Evolutionary conservation across 1,284 basidiomycete genomes (phyloP).

Genomic region (Omphalotus olearius): DNA sequence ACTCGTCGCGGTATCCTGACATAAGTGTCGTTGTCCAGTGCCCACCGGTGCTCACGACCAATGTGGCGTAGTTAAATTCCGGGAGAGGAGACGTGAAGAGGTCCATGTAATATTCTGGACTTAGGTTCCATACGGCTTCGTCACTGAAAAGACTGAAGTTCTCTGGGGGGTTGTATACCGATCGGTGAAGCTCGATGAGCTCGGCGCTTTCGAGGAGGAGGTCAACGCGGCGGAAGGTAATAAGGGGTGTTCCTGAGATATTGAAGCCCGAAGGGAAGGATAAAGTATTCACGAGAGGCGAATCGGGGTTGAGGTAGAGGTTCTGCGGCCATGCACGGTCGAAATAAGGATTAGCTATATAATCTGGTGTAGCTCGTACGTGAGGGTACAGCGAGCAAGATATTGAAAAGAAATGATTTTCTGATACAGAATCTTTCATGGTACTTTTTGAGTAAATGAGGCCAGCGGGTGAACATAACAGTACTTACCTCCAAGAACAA

Average conservation of each 20-base stretch:
- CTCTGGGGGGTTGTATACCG: conserved; percentile 21
- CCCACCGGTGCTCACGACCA: conserved; percentile 58
- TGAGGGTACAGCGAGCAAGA: conserved; percentile 63
- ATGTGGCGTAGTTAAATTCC: conserved; percentile 48
- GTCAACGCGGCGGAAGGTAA: conserved; percentile 61
- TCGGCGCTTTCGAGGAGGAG: conserved; percentile 49
- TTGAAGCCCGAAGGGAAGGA: conserved; percentile 48
- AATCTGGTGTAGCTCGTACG: conserved; percentile 59
- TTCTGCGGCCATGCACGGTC: conserved; percentile 63
- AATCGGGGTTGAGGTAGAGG: conserved; percentile 52
- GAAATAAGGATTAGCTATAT: conserved; percentile 45
- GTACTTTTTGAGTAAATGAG: not conserved
- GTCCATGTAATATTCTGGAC: conserved; percentile 47
- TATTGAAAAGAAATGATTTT: conserved; percentile 68
- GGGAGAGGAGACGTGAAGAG: conserved; percentile 44
- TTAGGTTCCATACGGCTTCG: conserved; percentile 48
- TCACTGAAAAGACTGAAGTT: conserved; percentile 47
- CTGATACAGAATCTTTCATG: conserved; percentile 60
- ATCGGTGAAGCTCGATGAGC: conserved; percentile 41
- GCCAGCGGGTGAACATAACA: conserved; percentile 16
- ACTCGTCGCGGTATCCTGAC: conserved; percentile 38
- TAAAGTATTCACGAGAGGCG: conserved; percentile 40
- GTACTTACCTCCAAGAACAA: conserved; percentile 50
- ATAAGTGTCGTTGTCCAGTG: conserved; percentile 64
- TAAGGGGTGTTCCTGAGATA: conserved; percentile 52